Base-by-base conservation (phyloP, 257 asterid genomes). In the Jasminum sambac region DNA sequence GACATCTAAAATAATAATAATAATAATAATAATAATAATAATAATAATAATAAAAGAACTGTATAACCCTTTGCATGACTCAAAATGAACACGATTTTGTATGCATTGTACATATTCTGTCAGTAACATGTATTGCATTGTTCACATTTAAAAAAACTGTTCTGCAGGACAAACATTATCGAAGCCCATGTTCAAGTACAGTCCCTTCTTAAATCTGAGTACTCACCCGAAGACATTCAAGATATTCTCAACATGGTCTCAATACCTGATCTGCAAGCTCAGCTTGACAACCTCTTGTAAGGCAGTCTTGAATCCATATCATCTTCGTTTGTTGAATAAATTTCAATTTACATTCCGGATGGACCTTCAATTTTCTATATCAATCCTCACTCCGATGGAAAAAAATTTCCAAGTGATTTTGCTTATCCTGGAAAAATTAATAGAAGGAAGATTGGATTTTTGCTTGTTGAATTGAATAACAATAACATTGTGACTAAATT, bases 111-210 rank as follows among this genome's bases (percentile, higher is more conserved):
- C 63, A 62, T 5, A 11, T 58, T 60, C 66, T 14, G 16, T 55
- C 59, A 19, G 4, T 5, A 16, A 16, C 41, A 66, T 58, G n/a
- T 58, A 24, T 24, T 40, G 40, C 23, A 21, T 55, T 55, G 2
- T 46, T 50, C 59, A 55, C 62, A 23, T 55, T 55, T 55, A 9
- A 16, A 41, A 40, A 5, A 19, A 65, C 39, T 25, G 19, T 57
- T 76, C 48, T 85, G 84, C 92, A 91, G 99, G 92, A 89, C 94
- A 64, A 91, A 95, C 78, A 91, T 95, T 59, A 66, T 90, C 8
- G 99, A 95, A 81, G 99, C 99, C 9, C 95, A 95, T 76, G 63
- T 67, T 66, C 98, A 95, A 86, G 89, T 95, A 57, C 85, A 80
- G 44, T 80, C 87, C 73, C 90, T 94, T 71, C 85, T 94, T 67